Percentiles rank a stretch among this genome's conserved stretches.
These are phyloP conservation scores for Stemphylium vesicarium DNA, from an alignment of 2,329 filamentous ascomycete species.

Conservation along the genomic window DNA sequence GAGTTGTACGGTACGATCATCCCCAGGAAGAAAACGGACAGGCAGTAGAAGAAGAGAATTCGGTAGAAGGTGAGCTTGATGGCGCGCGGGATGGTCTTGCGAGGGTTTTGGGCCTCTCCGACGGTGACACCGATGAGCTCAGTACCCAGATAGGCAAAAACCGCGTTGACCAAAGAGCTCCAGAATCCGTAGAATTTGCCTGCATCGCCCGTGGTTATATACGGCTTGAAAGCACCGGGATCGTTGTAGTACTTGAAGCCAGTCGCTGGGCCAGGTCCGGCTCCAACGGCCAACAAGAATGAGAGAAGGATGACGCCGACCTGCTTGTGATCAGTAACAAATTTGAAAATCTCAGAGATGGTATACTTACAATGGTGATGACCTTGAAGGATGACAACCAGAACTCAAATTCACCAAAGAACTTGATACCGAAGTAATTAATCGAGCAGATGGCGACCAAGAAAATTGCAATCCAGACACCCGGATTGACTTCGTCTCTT, in stretches of 20 bases:
- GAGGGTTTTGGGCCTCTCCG: conserved; percentile 79
- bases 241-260: conserved; percentile 55
- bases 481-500: conserved; percentile 71
- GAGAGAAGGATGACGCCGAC: conserved; percentile 55
- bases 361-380: conserved; percentile 46
- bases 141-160: conserved; percentile 76
- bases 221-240: conserved; percentile 54
- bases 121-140: conserved; percentile 80
- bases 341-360: background rate
- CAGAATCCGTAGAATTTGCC: conserved; percentile 61
- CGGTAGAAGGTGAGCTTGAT: conserved; percentile 84
- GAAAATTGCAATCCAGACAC: conserved; percentile 75
- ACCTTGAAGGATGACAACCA: conserved; percentile 58
- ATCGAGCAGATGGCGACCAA: conserved; percentile 52
- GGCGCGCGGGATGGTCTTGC: conserved; percentile 75
- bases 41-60: conserved; percentile 79
- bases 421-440: conserved; percentile 64
- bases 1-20: conserved; percentile 79
- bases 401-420: conserved; percentile 59
- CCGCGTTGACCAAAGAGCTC: conserved; percentile 75
- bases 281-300: conserved; percentile 53
- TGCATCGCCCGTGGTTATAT: conserved; percentile 40
- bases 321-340: conserved; percentile 2
- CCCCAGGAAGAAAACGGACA: conserved; percentile 75
- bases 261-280: conserved; percentile 49